phyloP scores from a whole-genome alignment of 306 rosid species.

The Quercus ilex region DNA sequence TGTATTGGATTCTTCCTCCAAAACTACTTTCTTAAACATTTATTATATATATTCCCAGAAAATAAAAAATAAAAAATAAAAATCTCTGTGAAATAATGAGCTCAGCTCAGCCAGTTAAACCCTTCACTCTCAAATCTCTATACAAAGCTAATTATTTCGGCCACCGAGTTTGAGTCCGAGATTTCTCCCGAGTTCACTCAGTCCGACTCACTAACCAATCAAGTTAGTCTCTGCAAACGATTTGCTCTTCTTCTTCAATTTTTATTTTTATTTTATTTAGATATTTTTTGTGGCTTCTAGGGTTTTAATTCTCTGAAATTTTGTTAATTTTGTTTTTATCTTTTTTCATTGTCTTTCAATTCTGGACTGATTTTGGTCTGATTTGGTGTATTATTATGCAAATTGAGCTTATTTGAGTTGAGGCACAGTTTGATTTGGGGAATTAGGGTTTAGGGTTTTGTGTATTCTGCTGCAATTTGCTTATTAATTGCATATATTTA shows the following conservation, averaged over 20 bases:
- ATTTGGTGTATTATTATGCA: not conserved
- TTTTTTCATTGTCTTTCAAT: not conserved
- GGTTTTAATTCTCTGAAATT: not conserved
- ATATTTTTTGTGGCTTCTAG: not conserved
- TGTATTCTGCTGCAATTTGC: not conserved
- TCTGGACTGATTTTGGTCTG: not conserved
- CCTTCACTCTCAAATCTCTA: not conserved
- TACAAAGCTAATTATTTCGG: not conserved
- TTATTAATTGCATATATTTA: not conserved
- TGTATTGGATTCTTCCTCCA: no score
- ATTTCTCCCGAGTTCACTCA: slow-evolving; percentile 2
- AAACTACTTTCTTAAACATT: no score
- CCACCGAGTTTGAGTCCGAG: not conserved
- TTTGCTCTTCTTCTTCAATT: not conserved
- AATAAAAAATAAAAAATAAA: not conserved
- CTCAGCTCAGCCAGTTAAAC: not conserved
- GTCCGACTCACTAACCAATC: not conserved
- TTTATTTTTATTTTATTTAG: no score
- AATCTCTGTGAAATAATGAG: not conserved
- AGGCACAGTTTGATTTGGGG: not conserved
- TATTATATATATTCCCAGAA: not conserved
- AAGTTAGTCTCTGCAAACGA: slow-evolving; percentile 4
- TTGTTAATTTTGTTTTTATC: not conserved
- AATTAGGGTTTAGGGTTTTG: slow-evolving; percentile 15
- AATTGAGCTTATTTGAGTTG: not conserved